Conservation (phyloP, 352 stramenopile species). For the Globisporangium lucens region DNA sequence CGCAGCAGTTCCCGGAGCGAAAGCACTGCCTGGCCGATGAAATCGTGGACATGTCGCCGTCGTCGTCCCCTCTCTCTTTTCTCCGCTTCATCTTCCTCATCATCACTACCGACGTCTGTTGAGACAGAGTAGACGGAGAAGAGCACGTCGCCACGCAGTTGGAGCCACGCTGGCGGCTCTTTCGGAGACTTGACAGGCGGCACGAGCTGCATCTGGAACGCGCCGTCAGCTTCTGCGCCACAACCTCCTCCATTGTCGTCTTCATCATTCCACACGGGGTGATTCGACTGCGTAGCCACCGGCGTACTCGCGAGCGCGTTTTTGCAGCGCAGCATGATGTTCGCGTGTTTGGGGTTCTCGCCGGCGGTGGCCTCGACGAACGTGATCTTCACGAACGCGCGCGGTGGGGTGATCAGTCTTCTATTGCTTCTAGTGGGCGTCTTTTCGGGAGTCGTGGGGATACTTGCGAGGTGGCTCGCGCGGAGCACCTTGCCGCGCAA, state of each 20-base stretch:
- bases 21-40: constrained; percentile 54
- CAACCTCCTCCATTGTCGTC: neutral
- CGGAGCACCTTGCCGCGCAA: constrained; percentile 44
- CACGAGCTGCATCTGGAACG: constrained; percentile 51
- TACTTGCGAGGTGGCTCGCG: constrained; percentile 30
- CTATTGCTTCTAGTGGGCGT: neutral
- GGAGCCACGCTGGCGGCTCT: constrained; percentile 36
- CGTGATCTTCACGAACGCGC: constrained; percentile 45
- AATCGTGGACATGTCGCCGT: constrained; percentile 25
- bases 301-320: constrained; percentile 39
- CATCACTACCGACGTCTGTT: neutral
- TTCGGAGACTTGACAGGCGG: constrained; percentile 5
- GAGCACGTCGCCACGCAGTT: constrained; percentile 55
- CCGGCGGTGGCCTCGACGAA: constrained; percentile 44
- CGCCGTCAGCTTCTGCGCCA: constrained; percentile 11
- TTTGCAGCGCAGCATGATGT: constrained; percentile 70
- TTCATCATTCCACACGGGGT: constrained; percentile 47
- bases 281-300: constrained; percentile 16
- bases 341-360: constrained; percentile 8
- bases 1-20: constrained; percentile 36
- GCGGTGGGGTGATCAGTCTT: constrained; percentile 14
- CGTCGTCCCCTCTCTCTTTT: neutral
- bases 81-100: neutral
- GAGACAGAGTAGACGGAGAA: constrained; percentile 51
- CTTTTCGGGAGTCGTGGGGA: neutral